Percentiles rank a stretch among this genome's conserved stretches.
Conservation (phyloP, 176 grass and related monocot genomes). For the Eleusine coracana region DNA sequence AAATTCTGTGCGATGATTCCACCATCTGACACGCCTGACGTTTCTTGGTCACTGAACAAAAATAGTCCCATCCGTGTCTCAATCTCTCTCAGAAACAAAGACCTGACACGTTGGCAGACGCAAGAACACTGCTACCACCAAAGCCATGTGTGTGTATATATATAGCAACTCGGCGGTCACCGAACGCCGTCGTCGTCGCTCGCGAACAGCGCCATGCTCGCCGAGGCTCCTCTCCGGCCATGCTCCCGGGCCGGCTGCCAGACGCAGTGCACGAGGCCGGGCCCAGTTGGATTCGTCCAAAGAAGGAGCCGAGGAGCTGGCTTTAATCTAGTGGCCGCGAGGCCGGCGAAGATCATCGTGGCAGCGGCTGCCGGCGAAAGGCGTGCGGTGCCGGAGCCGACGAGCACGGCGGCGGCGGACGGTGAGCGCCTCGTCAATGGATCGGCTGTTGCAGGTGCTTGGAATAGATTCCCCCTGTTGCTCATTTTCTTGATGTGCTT, state of each 20-base stretch:
- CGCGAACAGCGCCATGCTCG: conserved; percentile 27
- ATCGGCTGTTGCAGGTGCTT: conserved; percentile 21
- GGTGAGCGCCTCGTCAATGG: conserved; percentile 23
- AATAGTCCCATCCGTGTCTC: not conserved
- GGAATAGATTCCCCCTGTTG: not conserved
- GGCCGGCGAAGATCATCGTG: not conserved
- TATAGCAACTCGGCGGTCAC: not conserved
- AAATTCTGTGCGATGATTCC: no score
- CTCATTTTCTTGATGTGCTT: not conserved
- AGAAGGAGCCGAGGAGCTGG: not conserved
- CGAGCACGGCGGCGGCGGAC: not conserved
- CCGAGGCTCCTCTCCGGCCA: not conserved
- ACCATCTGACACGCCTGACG: not conserved
- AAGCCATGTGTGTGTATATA: not conserved
- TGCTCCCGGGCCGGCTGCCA: not conserved
- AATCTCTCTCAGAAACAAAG: not conserved
- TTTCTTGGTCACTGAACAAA: not conserved
- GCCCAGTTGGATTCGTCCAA: not conserved
- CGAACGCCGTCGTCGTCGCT: not conserved
- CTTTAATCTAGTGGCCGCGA: conserved; percentile 14
- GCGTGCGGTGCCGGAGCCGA: not conserved
- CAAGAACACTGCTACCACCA: not conserved
- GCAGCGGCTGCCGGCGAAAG: conserved; percentile 20
- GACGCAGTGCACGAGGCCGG: not conserved
- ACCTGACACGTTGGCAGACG: not conserved